Percentiles rank a stretch among this genome's conserved stretches.
phyloP scores from a whole-genome alignment of 192 early-diverging fungal genomes.

The Entophlyctis luteolus region DNA sequence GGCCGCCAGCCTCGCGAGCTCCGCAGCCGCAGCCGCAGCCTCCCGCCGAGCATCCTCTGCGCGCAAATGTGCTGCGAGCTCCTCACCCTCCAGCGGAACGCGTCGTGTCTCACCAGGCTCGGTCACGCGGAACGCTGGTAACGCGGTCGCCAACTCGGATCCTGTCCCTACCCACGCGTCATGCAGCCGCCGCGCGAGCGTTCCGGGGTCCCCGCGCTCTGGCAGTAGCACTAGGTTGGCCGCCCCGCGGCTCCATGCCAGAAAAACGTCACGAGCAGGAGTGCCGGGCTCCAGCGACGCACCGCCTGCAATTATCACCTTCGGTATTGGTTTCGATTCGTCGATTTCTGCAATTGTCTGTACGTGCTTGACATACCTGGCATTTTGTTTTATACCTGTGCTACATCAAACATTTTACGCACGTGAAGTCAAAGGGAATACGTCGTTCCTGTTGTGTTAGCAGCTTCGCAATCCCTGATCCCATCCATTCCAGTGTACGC shows the following conservation, averaged over 20 bases:
- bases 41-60: constrained; percentile 65
- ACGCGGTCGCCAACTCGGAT: constrained; percentile 14
- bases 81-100: constrained; percentile 81
- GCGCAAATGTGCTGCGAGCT: constrained; percentile 67
- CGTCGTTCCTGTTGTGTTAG: constrained; percentile 65
- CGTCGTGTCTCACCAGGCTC: constrained; percentile 33
- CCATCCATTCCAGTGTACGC: constrained; percentile 96
- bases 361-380: background rate
- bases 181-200: constrained; percentile 65
- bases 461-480: constrained; percentile 66
- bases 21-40: constrained; percentile 40
- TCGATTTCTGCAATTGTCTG: constrained; percentile 58
- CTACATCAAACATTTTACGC: constrained; percentile 27
- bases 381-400: constrained; percentile 2
- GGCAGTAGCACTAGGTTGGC: constrained; percentile 72
- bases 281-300: constrained; percentile 73
- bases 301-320: constrained; percentile 81
- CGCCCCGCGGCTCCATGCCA: constrained; percentile 57
- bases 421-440: constrained; percentile 88
- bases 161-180: constrained; percentile 49
- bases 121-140: constrained; percentile 30
- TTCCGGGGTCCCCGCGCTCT: constrained; percentile 68
- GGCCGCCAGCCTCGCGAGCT: constrained; percentile 58
- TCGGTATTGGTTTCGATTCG: constrained; percentile 60
- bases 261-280: constrained; percentile 74